phyloP scores from a whole-genome alignment of 139 green algal species.

The Closterium sp. region DNA sequence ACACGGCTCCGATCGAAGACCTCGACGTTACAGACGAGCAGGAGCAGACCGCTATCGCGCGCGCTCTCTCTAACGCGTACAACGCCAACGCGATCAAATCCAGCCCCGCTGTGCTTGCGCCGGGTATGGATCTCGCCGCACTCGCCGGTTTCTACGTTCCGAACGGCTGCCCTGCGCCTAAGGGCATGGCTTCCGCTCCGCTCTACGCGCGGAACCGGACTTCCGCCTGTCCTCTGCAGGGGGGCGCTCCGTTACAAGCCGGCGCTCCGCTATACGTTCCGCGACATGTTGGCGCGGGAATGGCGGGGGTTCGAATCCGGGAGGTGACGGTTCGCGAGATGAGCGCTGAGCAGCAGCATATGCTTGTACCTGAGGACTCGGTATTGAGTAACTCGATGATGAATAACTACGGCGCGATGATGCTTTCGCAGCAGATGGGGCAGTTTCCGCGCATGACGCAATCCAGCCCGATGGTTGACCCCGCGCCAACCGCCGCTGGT shows the following conservation, averaged over 20 bases:
- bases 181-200: not conserved
- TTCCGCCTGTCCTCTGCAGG: not conserved
- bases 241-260: not conserved
- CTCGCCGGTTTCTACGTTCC: not conserved
- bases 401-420: not conserved
- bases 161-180: not conserved
- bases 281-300: not conserved
- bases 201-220: not conserved
- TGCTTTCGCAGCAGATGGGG: not conserved
- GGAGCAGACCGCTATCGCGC: slow-evolving; percentile 27
- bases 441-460: not conserved
- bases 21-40: slow-evolving; percentile 26
- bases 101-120: not conserved
- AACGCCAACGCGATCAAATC: not conserved
- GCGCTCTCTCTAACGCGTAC: slow-evolving; percentile 15
- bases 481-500: too few relatives aligned
- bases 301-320: too few relatives aligned
- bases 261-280: not conserved
- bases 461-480: too few relatives aligned
- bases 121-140: not conserved
- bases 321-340: too few relatives aligned
- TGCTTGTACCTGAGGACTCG: not conserved
- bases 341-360: not conserved
- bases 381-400: not conserved
- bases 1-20: not conserved